A percentile compares a stretch with the other conserved stretches of the same genome.
phyloP scores from a whole-genome alignment of 768 basidiomycete species.

The Cystoderma amianthinum region DNA sequence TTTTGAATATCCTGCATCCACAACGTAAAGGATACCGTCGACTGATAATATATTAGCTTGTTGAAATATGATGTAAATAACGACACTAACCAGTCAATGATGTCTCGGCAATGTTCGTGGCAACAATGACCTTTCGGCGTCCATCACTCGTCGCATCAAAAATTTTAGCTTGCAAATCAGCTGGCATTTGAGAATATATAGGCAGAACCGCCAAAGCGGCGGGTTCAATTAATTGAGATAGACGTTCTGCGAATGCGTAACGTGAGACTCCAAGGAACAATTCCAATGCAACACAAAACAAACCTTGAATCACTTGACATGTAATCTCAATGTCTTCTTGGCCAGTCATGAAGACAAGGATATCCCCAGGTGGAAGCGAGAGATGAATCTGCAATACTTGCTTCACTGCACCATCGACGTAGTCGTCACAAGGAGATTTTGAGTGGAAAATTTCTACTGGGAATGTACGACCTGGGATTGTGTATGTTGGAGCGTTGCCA shows the following conservation, averaged over 20 bases:
- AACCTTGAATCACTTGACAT: conserved; percentile 89
- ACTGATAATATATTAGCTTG: conserved; percentile 36
- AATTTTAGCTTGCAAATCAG: conserved; percentile 96
- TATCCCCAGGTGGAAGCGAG: conserved; percentile 88
- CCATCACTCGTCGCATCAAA: conserved; percentile 94
- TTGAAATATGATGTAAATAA: background rate
- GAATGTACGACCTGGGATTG: conserved; percentile 89
- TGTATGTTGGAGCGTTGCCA: conserved; percentile 91
- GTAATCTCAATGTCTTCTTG: conserved; percentile 99
- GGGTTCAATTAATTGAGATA: conserved; percentile 89
- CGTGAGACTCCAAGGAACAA: conserved; percentile 3
- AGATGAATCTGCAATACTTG: conserved; percentile 96
- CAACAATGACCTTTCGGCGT: conserved; percentile 93
- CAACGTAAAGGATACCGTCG: conserved; percentile 95
- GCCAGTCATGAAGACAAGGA: conserved; percentile 98
- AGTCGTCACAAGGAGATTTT: conserved; percentile 98
- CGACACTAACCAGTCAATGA: conserved; percentile 73
- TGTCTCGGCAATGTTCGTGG: conserved; percentile 98
- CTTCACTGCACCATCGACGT: conserved; percentile 97
- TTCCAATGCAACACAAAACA: conserved; percentile 7
- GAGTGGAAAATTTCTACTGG: conserved; percentile 95
- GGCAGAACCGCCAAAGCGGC: conserved; percentile 86
- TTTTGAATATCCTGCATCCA: conserved; percentile 96
- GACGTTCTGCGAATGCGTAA: conserved; percentile 59
- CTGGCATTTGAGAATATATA: conserved; percentile 99